A percentile compares a stretch with the other conserved stretches of the same genome.
Evolutionary conservation across 192 early-diverging fungal species (phyloP).

Genomic region (Obelidium mucronatum): DNA sequence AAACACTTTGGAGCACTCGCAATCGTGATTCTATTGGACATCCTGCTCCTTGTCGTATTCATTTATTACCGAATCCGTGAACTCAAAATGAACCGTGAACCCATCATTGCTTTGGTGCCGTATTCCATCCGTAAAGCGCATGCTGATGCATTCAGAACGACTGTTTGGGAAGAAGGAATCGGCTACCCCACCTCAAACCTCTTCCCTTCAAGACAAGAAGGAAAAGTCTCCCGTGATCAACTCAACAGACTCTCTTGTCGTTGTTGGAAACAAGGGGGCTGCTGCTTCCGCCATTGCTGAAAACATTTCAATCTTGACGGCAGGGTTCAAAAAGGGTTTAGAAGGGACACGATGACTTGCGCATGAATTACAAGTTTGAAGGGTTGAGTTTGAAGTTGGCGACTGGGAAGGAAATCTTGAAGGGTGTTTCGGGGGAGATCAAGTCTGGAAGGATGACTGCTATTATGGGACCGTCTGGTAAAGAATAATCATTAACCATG

Average conservation of each 20-base stretch:
- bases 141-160: background rate
- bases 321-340: background rate
- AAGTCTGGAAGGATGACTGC: slow-evolving; percentile 77
- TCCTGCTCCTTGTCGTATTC: slow-evolving; percentile 25
- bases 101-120: background rate
- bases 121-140: background rate
- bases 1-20: slow-evolving; percentile 31
- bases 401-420: slow-evolving; percentile 66
- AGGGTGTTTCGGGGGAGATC: slow-evolving; percentile 73
- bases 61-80: slow-evolving; percentile 23
- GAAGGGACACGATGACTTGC: slow-evolving; percentile 28
- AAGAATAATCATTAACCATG: slow-evolving; percentile 40
- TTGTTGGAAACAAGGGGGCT: background rate
- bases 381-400: slow-evolving; percentile 41
- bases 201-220: background rate
- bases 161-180: background rate
- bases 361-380: slow-evolving; percentile 47
- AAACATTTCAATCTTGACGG: slow-evolving; percentile 21
- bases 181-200: background rate
- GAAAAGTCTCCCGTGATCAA: background rate
- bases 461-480: slow-evolving; percentile 89
- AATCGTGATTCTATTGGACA: no score
- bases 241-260: background rate
- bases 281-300: background rate
- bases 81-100: background rate